Percentiles rank a stretch among this genome's conserved stretches.
Evolutionary conservation across 169 alveolate species (phyloP).

Genomic region (Miamiensis avidus): DNA sequence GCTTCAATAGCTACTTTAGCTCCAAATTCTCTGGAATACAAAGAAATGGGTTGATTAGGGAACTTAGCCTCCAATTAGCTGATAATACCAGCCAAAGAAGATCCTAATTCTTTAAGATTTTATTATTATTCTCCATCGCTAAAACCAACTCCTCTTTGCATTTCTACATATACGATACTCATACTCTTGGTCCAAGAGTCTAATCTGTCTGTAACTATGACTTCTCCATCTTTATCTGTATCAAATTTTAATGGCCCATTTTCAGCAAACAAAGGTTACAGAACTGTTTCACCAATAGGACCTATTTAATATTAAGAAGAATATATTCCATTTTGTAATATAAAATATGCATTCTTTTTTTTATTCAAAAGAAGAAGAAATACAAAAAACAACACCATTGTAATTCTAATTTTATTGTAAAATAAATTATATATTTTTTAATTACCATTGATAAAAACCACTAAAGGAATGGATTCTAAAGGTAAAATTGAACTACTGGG

Average conservation of each 20-base stretch:
- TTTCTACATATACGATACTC: background rate
- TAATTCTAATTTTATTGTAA: too few species aligned
- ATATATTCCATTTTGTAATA: too few species aligned
- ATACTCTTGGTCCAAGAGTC: background rate
- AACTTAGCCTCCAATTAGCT: background rate
- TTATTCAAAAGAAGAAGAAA: background rate
- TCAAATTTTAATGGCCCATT: background rate
- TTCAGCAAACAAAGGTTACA: background rate
- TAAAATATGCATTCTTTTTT: too few species aligned
- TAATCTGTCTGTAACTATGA: background rate
- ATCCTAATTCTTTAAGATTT: background rate
- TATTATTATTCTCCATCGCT: background rate
- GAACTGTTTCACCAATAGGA: background rate
- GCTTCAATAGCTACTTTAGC: background rate
- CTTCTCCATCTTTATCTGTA: background rate
- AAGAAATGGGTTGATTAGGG: background rate
- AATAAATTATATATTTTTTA: too few species aligned
- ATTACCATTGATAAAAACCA: background rate
- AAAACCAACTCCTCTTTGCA: background rate
- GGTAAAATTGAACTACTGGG: background rate
- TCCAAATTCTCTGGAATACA: background rate
- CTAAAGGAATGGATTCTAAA: background rate
- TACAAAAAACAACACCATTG: background rate
- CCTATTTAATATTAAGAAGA: background rate
- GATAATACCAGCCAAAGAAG: background rate